Evolutionary conservation across 1,139 yeast species (phyloP), one percentile per base, ranked within the genome.

Genomic region (Pichia sp.): DNA sequence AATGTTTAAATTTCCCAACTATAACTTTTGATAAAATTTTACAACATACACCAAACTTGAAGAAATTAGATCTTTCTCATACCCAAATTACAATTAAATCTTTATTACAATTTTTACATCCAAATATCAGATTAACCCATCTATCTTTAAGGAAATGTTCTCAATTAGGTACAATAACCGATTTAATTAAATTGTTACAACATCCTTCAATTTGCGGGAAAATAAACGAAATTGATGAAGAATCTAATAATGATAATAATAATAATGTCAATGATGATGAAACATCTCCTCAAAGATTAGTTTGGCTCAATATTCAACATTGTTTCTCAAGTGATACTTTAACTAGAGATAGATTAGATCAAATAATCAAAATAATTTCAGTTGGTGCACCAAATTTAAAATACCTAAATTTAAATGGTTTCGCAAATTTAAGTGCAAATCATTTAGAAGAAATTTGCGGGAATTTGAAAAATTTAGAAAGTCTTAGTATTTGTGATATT

Each of bases 91-190:
- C 79, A 3, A 77, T 82, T 3, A 66, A 71, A 5, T 72, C 72
- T 3, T 63, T 82, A 46, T 59, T 59, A 41, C 56, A 71, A 46
- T 54, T 63, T 45, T 57, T 81, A 43, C 75, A 88, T 32, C 55
- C 64, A 25, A 57, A 76, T 31, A 74, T 81, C 35, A 63, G 72
- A 52, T 64, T 88, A 31, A 79, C 95, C 0, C 96, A 85, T 60
- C 63, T 88, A 40, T 83, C 93, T 3, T 65, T 88, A 40, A 79
- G 94, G 2, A 74, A 84, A 51, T 88, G 96, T 60, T 77, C 84
- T 32, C 76, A 79, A 52, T 66, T 88, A 43, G 61, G 61, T 17
- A 77, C 89, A 11, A 83, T 94, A 2, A 72, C 79, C 48, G 91
- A 83, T 40, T 84, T 51, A 76, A 77, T 53, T 83, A 86, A 55